Conservation (phyloP, 805 yeast species). For the Jamesozyma jinghongensis region DNA sequence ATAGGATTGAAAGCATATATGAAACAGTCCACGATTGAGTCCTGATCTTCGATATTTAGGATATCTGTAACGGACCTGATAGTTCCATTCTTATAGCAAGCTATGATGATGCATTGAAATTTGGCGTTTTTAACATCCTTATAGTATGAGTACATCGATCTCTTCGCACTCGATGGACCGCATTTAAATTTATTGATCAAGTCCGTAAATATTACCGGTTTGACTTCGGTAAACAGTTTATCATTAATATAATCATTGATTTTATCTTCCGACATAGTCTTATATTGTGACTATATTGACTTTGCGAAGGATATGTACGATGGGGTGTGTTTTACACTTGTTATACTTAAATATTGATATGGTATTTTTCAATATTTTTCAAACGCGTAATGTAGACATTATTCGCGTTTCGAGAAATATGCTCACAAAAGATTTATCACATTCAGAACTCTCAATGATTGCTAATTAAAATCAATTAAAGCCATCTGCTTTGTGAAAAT, state of each 20-base stretch:
- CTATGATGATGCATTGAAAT: constrained; percentile 23
- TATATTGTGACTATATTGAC: background rate
- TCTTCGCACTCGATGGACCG: constrained; percentile 23
- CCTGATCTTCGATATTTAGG: constrained; percentile 9
- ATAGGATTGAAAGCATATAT: constrained; percentile 29
- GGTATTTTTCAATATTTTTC: too few species aligned
- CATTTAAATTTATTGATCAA: constrained; percentile 17
- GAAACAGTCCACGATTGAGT: constrained; percentile 22
- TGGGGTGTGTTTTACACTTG: too few species aligned
- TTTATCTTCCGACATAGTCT: constrained; percentile 1
- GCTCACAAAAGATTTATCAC: too few species aligned
- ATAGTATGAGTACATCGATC: constrained; percentile 24
- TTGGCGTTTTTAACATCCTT: constrained; percentile 14
- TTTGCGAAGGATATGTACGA: too few species aligned
- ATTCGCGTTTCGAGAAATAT: too few species aligned
- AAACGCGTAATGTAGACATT: too few species aligned
- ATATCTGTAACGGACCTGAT: constrained; percentile 20
- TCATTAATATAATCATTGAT: constrained; percentile 15
- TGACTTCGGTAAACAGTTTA: constrained; percentile 18
- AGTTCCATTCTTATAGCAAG: constrained; percentile 14
- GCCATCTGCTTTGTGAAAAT: too few species aligned
- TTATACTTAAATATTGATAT: too few species aligned
- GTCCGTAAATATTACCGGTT: constrained; percentile 26
- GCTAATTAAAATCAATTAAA: too few species aligned
- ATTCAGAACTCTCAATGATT: too few species aligned